Evolutionary conservation across 148 eudicot species (phyloP).

Genomic region (Rheum nobile): DNA sequence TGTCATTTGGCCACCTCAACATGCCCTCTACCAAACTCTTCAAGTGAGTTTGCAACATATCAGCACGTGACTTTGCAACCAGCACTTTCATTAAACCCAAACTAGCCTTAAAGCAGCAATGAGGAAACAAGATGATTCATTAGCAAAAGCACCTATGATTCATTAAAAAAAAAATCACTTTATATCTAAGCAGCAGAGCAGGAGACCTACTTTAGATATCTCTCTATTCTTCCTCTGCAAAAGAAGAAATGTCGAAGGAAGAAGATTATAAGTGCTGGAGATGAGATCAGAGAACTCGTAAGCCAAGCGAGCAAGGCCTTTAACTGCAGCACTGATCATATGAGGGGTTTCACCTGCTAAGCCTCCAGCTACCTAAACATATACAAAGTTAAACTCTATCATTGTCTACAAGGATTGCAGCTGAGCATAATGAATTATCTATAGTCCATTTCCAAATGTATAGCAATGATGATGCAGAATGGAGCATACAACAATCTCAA

Average conservation of each 20-base stretch:
- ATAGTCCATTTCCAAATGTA: background rate
- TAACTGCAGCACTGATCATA: conserved; percentile 94
- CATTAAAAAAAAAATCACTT: background rate
- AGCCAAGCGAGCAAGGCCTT: conserved; percentile 95
- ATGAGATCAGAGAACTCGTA: conserved; percentile 88
- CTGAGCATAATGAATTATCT: background rate
- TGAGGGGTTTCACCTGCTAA: conserved; percentile 84
- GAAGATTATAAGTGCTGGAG: conserved; percentile 61
- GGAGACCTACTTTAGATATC: conserved; percentile 49
- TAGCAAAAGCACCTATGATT: background rate
- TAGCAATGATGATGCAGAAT: background rate
- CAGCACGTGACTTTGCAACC: conserved; percentile 85
- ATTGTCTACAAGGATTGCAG: background rate
- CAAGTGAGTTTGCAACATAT: conserved; percentile 54
- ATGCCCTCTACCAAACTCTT: conserved; percentile 61
- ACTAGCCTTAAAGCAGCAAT: conserved; percentile 49
- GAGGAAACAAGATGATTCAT: background rate
- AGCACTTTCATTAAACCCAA: conserved; percentile 85
- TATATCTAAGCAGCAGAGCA: background rate
- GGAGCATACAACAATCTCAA: background rate
- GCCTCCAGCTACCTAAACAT: conserved; percentile 69
- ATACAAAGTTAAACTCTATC: background rate
- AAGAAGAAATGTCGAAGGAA: conserved; percentile 75
- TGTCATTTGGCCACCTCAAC: conserved; percentile 66
- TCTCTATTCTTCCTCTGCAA: conserved; percentile 77